Evolutionary conservation across 176 grass and related monocot species (phyloP).

Genomic region (Musa beccarii): DNA sequence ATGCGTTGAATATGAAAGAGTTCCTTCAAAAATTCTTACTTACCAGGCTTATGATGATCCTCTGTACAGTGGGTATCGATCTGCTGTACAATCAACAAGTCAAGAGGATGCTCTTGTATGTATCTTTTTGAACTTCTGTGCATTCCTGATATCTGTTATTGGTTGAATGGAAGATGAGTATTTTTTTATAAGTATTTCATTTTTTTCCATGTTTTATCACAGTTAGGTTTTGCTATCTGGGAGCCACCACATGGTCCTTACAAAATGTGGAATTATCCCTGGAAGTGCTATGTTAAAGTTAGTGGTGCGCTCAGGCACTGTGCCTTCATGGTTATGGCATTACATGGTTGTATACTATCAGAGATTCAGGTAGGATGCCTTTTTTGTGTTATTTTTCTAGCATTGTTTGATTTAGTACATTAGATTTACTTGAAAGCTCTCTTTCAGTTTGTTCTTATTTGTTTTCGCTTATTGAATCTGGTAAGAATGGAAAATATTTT

Average conservation of each 20-base stretch:
- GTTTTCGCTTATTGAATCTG: too few relatives aligned
- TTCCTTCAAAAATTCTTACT: slow-evolving; percentile 88
- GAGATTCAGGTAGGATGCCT: slow-evolving; percentile 73
- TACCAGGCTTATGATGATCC: slow-evolving; percentile 94
- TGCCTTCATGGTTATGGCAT: slow-evolving; percentile 88
- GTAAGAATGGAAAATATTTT: too few relatives aligned
- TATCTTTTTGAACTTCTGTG: slow-evolving; percentile 19
- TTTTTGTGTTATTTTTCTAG: not conserved
- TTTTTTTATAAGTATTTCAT: not conserved
- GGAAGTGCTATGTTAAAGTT: slow-evolving; percentile 79
- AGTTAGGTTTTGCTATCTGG: slow-evolving; percentile 95
- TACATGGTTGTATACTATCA: slow-evolving; percentile 97
- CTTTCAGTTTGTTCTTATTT: not conserved
- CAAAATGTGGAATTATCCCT: slow-evolving; percentile 76
- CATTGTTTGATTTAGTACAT: not conserved
- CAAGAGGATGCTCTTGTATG: slow-evolving; percentile 86
- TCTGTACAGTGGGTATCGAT: slow-evolving; percentile 86
- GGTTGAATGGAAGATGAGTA: slow-evolving; percentile 21
- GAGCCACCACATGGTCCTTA: slow-evolving; percentile 92
- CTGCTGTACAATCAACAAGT: slow-evolving; percentile 61
- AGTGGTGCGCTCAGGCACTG: slow-evolving; percentile 84
- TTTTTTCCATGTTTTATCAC: slow-evolving; percentile 10
- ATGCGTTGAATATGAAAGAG: slow-evolving; percentile 84
- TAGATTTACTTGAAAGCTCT: not conserved
- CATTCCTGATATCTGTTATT: not conserved